Base-by-base conservation (phyloP, 768 basidiomycete genomes). In the Pleurotus djamor region DNA sequence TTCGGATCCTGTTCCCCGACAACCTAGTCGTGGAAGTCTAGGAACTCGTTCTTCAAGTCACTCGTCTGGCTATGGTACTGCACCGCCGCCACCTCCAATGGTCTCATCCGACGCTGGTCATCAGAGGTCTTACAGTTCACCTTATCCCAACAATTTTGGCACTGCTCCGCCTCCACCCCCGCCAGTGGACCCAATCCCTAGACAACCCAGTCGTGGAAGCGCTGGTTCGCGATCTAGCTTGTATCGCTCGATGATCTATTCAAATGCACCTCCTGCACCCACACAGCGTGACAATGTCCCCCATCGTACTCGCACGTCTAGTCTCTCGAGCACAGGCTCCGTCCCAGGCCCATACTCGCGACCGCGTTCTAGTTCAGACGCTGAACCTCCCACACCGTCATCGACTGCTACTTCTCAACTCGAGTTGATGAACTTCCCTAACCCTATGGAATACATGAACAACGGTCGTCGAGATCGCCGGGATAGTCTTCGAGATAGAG, bases 381-480 rank as follows among this genome's bases (percentile, higher is more conserved):
- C 49, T 32, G 49, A 56, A 21, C 54, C 54, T 44, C 54, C 36
- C 2, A 56, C 54, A 4, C 54, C 54, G 10, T 56, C 54, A 43
- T 61, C 60, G 35, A 36, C 52, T 5, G 54, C 47, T n/a, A 60
- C 60, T 28, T 61, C 60, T 28, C 56, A 57, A 21, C 60, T 61
- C 36, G 60, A 61, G 28, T 50, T 61, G 9, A 51, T 61, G 38
- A 50, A 57, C 33, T 61, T 61, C 38, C 60, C 60, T 13, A 61
- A 61, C 36, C 60, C 60, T 17, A 32, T 32, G 41, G 54, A 56
- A 32, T 56, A 56, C 17, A 44, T 44, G 9, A 56, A 44, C 33
- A 56, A n/a, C 16, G 44, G 41, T 43, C 54, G 54, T 33, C 16
- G 54, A 14, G 54, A 56, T 12, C 36, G 54, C 10, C 13, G 41